These are phyloP conservation scores for Leucocoprinus leucothites DNA, from an alignment of 768 basidiomycete species.

Conservation along the genomic window DNA sequence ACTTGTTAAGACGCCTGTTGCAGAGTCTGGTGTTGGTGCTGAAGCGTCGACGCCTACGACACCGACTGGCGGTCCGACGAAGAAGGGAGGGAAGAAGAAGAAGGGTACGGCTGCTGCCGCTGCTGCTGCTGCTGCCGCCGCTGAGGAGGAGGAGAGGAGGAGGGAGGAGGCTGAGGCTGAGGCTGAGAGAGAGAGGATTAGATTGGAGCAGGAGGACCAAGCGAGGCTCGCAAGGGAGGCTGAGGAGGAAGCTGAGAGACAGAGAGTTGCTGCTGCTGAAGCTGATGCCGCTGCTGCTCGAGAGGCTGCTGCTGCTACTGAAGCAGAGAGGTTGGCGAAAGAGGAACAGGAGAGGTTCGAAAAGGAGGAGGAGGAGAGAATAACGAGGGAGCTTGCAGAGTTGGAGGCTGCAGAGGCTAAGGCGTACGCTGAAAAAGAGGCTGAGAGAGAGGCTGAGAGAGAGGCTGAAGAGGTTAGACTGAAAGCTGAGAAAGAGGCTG, in stretches of 20 bases:
- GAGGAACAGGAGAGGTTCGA: no score
- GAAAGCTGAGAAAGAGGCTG: not conserved
- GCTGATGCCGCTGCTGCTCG: constrained; percentile 8
- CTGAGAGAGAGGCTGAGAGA: not conserved
- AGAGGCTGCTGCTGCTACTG: constrained; percentile 5
- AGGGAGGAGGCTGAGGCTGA: constrained; percentile 10
- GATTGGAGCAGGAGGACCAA: constrained; percentile 9
- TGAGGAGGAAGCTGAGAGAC: constrained; percentile 9
- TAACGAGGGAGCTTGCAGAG: not conserved
- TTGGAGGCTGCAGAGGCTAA: no score
- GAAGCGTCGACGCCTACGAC: constrained; percentile 13
- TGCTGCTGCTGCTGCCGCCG: constrained; percentile 10
- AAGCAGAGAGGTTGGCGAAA: constrained; percentile 1
- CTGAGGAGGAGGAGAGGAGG: constrained; percentile 17
- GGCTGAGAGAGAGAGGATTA: constrained; percentile 11
- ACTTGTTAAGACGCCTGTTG: not conserved
- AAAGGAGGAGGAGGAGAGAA: constrained; percentile 12
- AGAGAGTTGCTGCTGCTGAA: constrained; percentile 3
- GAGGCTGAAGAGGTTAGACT: not conserved
- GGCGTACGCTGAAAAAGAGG: not conserved
- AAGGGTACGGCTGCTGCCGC: constrained; percentile 19
- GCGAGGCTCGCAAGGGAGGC: constrained; percentile 9
- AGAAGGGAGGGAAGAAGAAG: constrained; percentile 21
- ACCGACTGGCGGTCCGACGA: constrained; percentile 8
- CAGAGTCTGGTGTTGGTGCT: constrained; percentile 8